A percentile compares a stretch with the other conserved stretches of the same genome.
These are phyloP conservation scores for Fraxinus baroniana DNA, from an alignment of 305 asterid genomes.

Conservation along the genomic window DNA sequence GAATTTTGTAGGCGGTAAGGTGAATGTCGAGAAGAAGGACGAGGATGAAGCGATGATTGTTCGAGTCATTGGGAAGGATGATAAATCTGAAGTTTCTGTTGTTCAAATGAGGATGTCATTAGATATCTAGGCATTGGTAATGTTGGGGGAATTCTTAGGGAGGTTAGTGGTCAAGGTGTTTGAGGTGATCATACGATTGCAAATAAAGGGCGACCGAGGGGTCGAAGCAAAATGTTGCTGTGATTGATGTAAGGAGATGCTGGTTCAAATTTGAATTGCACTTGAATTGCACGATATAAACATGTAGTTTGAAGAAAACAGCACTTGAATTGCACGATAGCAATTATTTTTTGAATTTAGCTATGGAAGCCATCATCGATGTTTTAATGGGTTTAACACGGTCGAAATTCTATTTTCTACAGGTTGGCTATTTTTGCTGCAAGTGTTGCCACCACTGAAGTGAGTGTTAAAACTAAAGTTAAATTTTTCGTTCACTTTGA, in stretches of 20 bases:
- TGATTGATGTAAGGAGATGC: constrained; percentile 6
- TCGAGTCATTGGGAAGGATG: neutral
- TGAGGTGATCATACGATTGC: constrained; percentile 5
- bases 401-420: constrained; percentile 7
- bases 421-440: constrained; percentile 71
- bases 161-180: constrained; percentile 1
- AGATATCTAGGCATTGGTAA: neutral
- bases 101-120: neutral
- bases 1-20: constrained; percentile 6
- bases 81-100: neutral
- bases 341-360: neutral
- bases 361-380: neutral
- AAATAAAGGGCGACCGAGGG: neutral
- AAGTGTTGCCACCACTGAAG: constrained; percentile 48
- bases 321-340: neutral
- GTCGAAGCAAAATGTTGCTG: neutral
- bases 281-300: neutral
- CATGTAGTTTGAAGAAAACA: neutral
- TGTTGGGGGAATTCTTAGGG: neutral
- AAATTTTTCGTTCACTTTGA: constrained; percentile 26
- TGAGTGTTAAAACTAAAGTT: constrained; percentile 32
- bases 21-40: neutral
- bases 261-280: neutral
- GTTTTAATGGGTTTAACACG: neutral
- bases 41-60: neutral